These are phyloP conservation scores for Rosa chinensis DNA, from an alignment of 306 rosid genomes.

Conservation along the genomic window DNA sequence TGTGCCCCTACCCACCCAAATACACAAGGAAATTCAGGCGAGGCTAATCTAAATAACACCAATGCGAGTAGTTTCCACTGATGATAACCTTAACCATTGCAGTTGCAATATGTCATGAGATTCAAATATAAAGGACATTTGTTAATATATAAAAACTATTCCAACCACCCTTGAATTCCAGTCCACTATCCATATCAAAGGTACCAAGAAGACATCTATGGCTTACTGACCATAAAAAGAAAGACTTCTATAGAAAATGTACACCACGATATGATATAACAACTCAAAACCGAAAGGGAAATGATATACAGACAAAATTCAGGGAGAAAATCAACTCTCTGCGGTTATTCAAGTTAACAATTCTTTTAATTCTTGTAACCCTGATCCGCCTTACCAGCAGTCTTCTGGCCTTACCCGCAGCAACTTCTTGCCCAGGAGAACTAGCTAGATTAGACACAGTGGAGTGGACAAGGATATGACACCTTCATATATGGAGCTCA, in stretches of 20 bases:
- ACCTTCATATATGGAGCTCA: not conserved
- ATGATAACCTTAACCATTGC: conserved; percentile 15
- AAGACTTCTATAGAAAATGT: not conserved
- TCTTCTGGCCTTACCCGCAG: no score
- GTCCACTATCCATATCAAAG: not conserved
- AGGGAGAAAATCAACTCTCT: not conserved
- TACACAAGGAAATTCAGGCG: no score
- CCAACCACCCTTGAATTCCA: not conserved
- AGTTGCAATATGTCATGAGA: conserved; percentile 35
- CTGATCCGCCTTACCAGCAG: no score
- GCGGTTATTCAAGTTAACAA: no score
- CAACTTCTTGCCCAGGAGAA: no score
- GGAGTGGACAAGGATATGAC: no score
- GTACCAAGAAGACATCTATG: not conserved
- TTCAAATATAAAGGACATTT: conserved; percentile 17
- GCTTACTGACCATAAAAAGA: not conserved
- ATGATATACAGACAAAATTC: not conserved
- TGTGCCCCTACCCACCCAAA: no score
- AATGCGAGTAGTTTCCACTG: no score
- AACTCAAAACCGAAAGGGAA: not conserved
- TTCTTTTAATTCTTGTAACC: no score
- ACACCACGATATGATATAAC: not conserved
- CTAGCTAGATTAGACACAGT: no score
- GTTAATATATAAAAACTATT: not conserved
- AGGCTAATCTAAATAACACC: no score